Percentiles rank a stretch among this genome's conserved stretches.
These are phyloP conservation scores for Geoglossum cookeanum DNA, from an alignment of 2,329 filamentous ascomycete genomes.

Conservation along the genomic window DNA sequence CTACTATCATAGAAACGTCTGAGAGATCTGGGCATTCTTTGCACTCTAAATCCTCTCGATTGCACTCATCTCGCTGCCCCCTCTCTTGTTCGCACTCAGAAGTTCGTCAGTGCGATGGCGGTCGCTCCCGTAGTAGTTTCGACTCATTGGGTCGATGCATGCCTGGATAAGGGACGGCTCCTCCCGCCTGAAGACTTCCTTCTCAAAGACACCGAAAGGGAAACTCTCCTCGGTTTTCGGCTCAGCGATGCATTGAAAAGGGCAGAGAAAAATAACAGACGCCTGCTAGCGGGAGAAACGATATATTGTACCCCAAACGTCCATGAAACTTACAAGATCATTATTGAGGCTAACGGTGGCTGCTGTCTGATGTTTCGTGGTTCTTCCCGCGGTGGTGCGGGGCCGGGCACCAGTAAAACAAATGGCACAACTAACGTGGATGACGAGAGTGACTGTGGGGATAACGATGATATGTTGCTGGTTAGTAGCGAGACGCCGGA, in stretches of 20 bases:
- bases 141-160: constrained; percentile 59
- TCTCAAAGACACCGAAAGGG: constrained; percentile 52
- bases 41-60: constrained; percentile 54
- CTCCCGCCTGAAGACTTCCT: constrained; percentile 45
- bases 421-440: constrained; percentile 10
- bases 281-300: constrained; percentile 53
- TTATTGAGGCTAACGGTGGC: constrained; percentile 77
- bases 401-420: neutral
- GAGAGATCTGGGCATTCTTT: constrained; percentile 61
- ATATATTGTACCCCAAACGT: constrained; percentile 81
- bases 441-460: constrained; percentile 26
- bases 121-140: constrained; percentile 60
- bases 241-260: constrained; percentile 48
- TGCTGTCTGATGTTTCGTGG: constrained; percentile 50
- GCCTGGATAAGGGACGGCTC: constrained; percentile 47
- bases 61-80: constrained; percentile 83
- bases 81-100: constrained; percentile 70
- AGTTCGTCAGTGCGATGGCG: constrained; percentile 79
- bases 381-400: constrained; percentile 17
- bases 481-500: constrained; percentile 47
- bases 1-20: constrained; percentile 44
- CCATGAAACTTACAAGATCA: constrained; percentile 64
- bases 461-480: constrained; percentile 57
- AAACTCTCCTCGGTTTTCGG: constrained; percentile 50
- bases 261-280: constrained; percentile 57